Conservation (phyloP, 2,329 filamentous ascomycete species). For the Sarocladiaceae sp. region DNA sequence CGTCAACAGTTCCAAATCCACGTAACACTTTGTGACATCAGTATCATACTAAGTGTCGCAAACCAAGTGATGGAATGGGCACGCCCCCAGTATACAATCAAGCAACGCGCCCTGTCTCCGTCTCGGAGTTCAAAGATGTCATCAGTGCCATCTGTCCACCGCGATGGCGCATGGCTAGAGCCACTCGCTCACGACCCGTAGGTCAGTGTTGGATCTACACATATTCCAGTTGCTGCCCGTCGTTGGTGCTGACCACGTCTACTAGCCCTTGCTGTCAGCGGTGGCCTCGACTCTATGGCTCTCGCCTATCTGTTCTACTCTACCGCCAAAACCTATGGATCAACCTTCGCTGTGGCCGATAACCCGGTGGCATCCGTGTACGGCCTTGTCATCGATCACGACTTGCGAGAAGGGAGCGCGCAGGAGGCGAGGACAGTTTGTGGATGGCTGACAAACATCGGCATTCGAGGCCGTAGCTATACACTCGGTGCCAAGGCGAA, state of each 20-base stretch:
- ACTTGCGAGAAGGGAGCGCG: conserved; percentile 44
- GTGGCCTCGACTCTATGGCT: conserved; percentile 97
- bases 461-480: conserved; percentile 21
- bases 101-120: conserved; percentile 29
- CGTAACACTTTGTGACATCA: no score
- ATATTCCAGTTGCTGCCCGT: no score
- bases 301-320: conserved; percentile 67
- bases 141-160: conserved; percentile 42
- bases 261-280: conserved; percentile 74
- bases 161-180: conserved; percentile 38
- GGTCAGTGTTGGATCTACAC: conserved; percentile 26
- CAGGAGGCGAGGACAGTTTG: conserved; percentile 45
- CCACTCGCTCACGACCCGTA: conserved; percentile 30
- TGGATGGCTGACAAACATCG: conserved; percentile 30
- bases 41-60: no score
- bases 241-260: background rate
- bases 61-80: conserved; percentile 29
- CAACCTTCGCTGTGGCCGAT: background rate
- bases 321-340: conserved; percentile 15
- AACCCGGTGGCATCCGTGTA: conserved; percentile 29
- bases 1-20: no score
- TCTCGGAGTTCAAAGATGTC: conserved; percentile 37
- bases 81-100: conserved; percentile 21
- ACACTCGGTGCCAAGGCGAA: conserved; percentile 41
- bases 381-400: conserved; percentile 53